Evolutionary conservation across 2,329 filamentous ascomycete species (phyloP).

Genomic region (Epichloe amarillans): DNA sequence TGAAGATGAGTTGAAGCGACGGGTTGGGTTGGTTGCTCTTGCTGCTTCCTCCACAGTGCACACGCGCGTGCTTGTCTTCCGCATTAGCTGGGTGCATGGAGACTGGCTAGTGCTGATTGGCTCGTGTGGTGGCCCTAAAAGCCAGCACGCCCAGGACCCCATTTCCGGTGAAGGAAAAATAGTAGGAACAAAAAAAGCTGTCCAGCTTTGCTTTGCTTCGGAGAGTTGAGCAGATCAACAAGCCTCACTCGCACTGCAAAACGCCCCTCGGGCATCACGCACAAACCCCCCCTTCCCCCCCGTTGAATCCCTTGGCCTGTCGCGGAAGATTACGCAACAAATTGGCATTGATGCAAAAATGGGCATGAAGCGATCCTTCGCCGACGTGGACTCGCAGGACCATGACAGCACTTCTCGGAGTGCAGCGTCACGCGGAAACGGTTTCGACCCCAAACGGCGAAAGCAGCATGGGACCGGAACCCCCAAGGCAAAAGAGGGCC

Average conservation of each 20-base stretch:
- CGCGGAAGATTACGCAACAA: neutral
- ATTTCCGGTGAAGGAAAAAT: neutral
- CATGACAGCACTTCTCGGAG: neutral
- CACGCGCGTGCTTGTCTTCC: neutral
- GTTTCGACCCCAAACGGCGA: slow-evolving; percentile 16
- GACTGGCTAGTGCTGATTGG: neutral
- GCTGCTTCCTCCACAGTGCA: no score
- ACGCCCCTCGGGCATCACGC: neutral
- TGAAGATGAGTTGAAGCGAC: neutral
- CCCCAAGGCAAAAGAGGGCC: slow-evolving; percentile 31
- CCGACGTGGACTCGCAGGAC: slow-evolving; percentile 13
- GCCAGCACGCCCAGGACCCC: neutral
- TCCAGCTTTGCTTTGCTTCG: neutral
- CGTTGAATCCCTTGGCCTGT: neutral
- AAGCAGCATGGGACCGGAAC: slow-evolving; percentile 23
- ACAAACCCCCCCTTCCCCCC: neutral
- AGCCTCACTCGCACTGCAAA: neutral
- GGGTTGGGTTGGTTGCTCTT: neutral
- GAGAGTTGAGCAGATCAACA: neutral
- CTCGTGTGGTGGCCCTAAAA: neutral
- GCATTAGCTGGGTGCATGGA: neutral
- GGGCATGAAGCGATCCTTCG: slow-evolving; percentile 19
- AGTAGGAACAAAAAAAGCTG: neutral
- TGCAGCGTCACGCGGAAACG: neutral
- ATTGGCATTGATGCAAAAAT: slow-evolving; percentile 8